Conservation (phyloP, 2,329 filamentous ascomycete species). For the Monosporascus cannonballus region DNA sequence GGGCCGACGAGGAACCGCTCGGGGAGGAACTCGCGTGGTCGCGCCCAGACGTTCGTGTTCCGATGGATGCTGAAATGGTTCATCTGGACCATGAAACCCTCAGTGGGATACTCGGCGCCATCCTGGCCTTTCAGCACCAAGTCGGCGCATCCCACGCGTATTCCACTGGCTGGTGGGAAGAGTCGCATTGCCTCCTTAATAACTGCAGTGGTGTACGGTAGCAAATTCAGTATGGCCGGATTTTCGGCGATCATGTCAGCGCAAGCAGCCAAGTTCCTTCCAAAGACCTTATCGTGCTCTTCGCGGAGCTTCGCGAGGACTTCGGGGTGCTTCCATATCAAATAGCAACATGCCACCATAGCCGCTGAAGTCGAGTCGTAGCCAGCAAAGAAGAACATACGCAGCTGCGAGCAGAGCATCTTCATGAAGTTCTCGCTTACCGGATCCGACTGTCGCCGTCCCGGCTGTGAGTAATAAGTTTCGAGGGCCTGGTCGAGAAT, state of each 20-base stretch:
- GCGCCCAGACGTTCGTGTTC: constrained; percentile 34
- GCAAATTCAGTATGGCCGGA: constrained; percentile 41
- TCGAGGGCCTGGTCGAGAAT: constrained; percentile 28
- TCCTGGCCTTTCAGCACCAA: constrained; percentile 35
- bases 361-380: constrained; percentile 33
- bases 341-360: constrained; percentile 24
- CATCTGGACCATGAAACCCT: constrained; percentile 35
- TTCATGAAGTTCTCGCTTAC: constrained; percentile 22
- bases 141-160: constrained; percentile 31
- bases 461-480: constrained; percentile 22
- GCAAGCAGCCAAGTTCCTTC: constrained; percentile 31
- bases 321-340: constrained; percentile 24
- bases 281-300: constrained; percentile 48
- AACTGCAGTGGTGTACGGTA: constrained; percentile 47
- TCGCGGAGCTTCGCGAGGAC: constrained; percentile 22
- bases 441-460: constrained; percentile 8
- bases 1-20: constrained; percentile 38
- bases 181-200: constrained; percentile 50
- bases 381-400: constrained; percentile 32
- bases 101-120: constrained; percentile 39
- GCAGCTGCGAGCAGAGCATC: constrained; percentile 25
- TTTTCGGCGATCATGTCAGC: constrained; percentile 33
- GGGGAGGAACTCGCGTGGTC: constrained; percentile 39
- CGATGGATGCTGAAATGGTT: constrained; percentile 32
- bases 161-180: constrained; percentile 43